Evolutionary conservation across 352 stramenopile species (phyloP), one percentile per base, ranked within the genome.

Genomic region (Phytophthora cactorum): DNA sequence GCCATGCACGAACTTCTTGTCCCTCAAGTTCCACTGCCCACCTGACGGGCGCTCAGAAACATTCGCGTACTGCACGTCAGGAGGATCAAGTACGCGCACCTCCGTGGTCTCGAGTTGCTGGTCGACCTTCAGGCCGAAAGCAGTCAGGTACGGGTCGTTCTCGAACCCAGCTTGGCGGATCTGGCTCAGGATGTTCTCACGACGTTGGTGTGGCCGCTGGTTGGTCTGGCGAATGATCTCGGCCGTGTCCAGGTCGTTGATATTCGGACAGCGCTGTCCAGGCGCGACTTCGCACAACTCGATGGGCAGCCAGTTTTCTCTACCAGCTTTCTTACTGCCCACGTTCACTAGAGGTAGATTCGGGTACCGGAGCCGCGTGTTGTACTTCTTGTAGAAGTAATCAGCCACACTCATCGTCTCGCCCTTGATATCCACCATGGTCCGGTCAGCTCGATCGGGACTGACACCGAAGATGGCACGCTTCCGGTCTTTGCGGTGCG

Each of bases 161-260:
- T 89, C 79, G 17, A 91, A 93, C 7, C 84, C 82, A 15, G 85
- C 82, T 28, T 78, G 62, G 12, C 70, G 82, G 2, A 91, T 60
- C 51, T 89, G 81, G 1, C 75, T 74, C 46, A 89, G 77, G 36
- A 93, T 82, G 31, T 74, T 81, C 5, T 72, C 54, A 11, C 72
- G 61, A 29, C 85, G 82, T 8, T 74, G 63, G 9, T 63, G 57
- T 2, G 81, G 81, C 2, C 63, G 62, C 39, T 86, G 69, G 31
- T 68, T 83, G 9, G 81, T 91, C 45, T 86, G 79, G 5, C 61
- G 52, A 54, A 96, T 95, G 39, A 96, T 93, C 58, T 95, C 84
- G 9, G 85, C 82, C 17, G 84, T 93, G 55, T 96, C 84, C 12
- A 83, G 64, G 9, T 95, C 86, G 39, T 90, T 92, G 49, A 93